Evolutionary conservation across 495 filamentous ascomycete genomes (phyloP).

Genomic region (Penicillium chermesinum): DNA sequence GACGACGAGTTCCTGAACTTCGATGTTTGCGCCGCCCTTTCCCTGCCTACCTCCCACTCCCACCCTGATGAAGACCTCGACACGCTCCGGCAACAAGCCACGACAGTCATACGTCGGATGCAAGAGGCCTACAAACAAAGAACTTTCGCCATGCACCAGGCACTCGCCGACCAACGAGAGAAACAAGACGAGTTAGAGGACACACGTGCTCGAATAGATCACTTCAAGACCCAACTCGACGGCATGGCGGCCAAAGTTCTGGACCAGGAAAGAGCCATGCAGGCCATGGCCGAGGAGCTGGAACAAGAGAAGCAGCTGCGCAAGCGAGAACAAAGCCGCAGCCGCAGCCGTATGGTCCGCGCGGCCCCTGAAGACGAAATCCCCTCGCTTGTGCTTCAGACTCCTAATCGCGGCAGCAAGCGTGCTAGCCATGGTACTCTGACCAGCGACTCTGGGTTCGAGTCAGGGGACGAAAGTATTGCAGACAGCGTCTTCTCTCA

Average conservation of each 20-base stretch:
- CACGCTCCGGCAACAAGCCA: slow-evolving; percentile 63
- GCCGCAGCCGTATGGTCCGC: slow-evolving; percentile 35
- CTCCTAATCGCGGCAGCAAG: slow-evolving; percentile 43
- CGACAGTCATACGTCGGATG: slow-evolving; percentile 56
- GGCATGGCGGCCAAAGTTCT: slow-evolving; percentile 64
- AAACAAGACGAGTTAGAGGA: slow-evolving; percentile 70
- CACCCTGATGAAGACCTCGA: slow-evolving; percentile 63
- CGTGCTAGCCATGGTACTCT: slow-evolving; percentile 49
- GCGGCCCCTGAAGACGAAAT: slow-evolving; percentile 33
- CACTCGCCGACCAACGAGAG: slow-evolving; percentile 57
- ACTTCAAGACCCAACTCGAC: slow-evolving; percentile 71
- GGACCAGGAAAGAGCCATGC: slow-evolving; percentile 62
- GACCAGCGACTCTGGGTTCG: slow-evolving; percentile 49
- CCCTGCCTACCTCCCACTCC: slow-evolving; percentile 48
- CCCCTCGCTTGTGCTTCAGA: slow-evolving; percentile 51
- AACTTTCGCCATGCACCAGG: slow-evolving; percentile 53
- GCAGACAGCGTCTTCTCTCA: slow-evolving; percentile 62
- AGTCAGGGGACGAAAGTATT: slow-evolving; percentile 51
- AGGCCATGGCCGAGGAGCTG: slow-evolving; percentile 58
- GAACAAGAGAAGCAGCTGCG: slow-evolving; percentile 53
- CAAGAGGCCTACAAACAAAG: slow-evolving; percentile 68
- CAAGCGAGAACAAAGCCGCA: slow-evolving; percentile 48
- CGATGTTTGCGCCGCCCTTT: slow-evolving; percentile 60
- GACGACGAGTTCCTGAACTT: slow-evolving; percentile 62
- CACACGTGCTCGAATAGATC: slow-evolving; percentile 58